Conservation (phyloP, 2,329 filamentous ascomycete genomes). For the Juglanconis oblonga region DNA sequence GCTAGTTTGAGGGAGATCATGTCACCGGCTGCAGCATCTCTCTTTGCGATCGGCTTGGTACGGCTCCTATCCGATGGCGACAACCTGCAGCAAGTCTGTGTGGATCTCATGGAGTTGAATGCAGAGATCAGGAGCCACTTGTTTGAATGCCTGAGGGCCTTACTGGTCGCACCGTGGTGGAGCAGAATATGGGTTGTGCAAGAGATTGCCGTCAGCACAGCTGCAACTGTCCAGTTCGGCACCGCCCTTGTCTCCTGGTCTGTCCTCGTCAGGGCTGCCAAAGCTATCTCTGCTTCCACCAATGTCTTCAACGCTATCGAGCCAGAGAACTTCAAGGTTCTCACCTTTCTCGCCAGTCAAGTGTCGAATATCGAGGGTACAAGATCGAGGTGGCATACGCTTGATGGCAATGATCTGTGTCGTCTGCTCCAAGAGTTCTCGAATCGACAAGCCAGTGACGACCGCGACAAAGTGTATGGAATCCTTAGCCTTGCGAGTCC, state of each 20-base stretch:
- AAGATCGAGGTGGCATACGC: background rate
- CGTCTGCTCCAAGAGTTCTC: slow-evolving; percentile 9
- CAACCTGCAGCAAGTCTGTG: background rate
- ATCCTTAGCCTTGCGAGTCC: slow-evolving; percentile 4
- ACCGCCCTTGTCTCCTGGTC: background rate
- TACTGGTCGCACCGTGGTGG: slow-evolving; percentile 6
- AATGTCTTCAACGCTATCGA: background rate
- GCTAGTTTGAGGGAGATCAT: background rate
- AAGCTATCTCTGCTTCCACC: background rate
- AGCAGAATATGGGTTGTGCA: slow-evolving; percentile 12
- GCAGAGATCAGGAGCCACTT: background rate
- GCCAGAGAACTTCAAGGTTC: slow-evolving; percentile 6
- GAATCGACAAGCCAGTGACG: slow-evolving; percentile 2
- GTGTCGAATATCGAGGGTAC: background rate
- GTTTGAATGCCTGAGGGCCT: slow-evolving; percentile 1
- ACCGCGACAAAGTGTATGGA: slow-evolving; percentile 11
- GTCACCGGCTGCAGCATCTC: background rate
- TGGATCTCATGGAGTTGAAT: background rate
- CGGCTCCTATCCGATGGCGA: background rate
- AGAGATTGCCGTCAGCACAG: background rate
- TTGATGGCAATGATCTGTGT: background rate
- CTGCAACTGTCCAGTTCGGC: background rate
- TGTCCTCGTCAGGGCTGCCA: background rate
- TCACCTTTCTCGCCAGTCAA: background rate
- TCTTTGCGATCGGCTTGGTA: slow-evolving; percentile 1